Evolutionary conservation across 140 eudicot species (phyloP).

Genomic region (Anethum foeniculum): DNA sequence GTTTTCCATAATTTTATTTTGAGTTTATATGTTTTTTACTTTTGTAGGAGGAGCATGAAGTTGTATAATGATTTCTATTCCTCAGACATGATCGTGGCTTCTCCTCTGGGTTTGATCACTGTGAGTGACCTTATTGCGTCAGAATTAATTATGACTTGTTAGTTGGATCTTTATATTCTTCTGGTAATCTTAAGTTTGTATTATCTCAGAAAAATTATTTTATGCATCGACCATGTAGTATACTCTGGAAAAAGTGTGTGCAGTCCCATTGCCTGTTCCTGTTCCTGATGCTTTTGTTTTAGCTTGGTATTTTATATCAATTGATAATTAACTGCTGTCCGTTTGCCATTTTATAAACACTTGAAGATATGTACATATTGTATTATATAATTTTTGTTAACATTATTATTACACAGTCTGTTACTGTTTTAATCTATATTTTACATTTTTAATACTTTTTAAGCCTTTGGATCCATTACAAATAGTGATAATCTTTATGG

Average conservation of each 20-base stretch:
- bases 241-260: not conserved
- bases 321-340: not conserved
- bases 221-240: not conserved
- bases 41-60: constrained; percentile 55
- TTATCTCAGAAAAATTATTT: not conserved
- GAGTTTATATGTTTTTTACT: constrained; percentile 3
- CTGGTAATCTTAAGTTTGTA: not conserved
- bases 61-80: constrained; percentile 79
- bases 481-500: not conserved
- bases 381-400: not conserved
- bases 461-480: not conserved
- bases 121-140: constrained; percentile 28
- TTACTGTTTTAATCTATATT: not conserved
- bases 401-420: not conserved
- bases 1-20: not conserved
- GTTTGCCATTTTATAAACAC: not conserved
- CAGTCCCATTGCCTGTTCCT: not conserved
- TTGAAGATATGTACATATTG: not conserved
- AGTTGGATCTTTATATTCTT: not conserved
- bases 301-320: not conserved
- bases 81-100: constrained; percentile 84
- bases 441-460: constrained; percentile 1
- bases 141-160: not conserved
- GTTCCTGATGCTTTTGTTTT: not conserved
- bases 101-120: constrained; percentile 78